A percentile compares a stretch with the other conserved stretches of the same genome.
These are phyloP conservation scores for Candida caryicola DNA, from an alignment of 805 yeast genomes.

Conservation along the genomic window DNA sequence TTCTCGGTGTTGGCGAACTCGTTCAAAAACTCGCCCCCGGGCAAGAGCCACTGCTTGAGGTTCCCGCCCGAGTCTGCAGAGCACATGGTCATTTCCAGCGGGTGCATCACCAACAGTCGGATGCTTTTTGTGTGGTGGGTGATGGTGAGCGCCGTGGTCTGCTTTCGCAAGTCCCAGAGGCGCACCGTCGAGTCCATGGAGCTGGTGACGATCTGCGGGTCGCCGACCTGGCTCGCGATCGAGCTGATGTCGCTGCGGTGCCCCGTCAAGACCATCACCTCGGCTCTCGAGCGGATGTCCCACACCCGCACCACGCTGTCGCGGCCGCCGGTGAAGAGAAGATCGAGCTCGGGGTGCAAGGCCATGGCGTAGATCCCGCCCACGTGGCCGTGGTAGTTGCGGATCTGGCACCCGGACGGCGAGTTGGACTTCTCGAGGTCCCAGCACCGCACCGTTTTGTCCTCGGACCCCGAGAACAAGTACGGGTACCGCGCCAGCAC, in stretches of 20 bases:
- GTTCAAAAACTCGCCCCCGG: slow-evolving; percentile 64
- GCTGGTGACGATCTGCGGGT: slow-evolving; percentile 82
- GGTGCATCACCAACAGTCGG: slow-evolving; percentile 68
- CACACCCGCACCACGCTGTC: slow-evolving; percentile 86
- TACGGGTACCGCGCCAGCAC: slow-evolving; percentile 80
- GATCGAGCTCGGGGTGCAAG: slow-evolving; percentile 82
- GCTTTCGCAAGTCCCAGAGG: slow-evolving; percentile 88
- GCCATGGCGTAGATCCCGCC: slow-evolving; percentile 85
- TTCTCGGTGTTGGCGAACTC: slow-evolving; percentile 53
- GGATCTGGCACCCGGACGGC: slow-evolving; percentile 45
- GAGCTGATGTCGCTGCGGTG: slow-evolving; percentile 75
- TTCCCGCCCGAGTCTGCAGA: slow-evolving; percentile 76
- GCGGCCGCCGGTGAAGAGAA: slow-evolving; percentile 83
- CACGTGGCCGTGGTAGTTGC: slow-evolving; percentile 92
- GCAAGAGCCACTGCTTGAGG: slow-evolving; percentile 78
- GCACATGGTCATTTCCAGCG: slow-evolving; percentile 68
- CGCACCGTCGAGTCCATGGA: slow-evolving; percentile 83
- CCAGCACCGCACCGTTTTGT: slow-evolving; percentile 92
- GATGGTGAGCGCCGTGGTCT: slow-evolving; percentile 63
- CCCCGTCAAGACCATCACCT: slow-evolving; percentile 76
- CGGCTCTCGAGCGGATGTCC: slow-evolving; percentile 82
- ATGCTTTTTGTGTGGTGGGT: slow-evolving; percentile 86
- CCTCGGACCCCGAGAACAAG: slow-evolving; percentile 89
- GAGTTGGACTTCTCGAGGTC: slow-evolving; percentile 84
- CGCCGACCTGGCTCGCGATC: slow-evolving; percentile 63